These are phyloP conservation scores for Inonotus obliquus DNA, from an alignment of 1,284 basidiomycete genomes.

Conservation along the genomic window DNA sequence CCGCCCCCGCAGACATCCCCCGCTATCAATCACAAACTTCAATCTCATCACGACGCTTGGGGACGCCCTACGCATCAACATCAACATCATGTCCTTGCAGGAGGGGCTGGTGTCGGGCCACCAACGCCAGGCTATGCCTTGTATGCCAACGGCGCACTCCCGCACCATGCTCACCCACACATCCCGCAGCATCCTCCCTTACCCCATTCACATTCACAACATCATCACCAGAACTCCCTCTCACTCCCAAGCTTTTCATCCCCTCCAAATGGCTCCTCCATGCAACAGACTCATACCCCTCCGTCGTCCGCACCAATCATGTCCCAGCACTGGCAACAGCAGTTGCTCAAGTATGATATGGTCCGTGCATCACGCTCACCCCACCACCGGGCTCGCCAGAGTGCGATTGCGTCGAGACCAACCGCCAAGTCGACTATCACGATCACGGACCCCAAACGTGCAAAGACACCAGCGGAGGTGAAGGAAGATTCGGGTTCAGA, in stretches of 20 bases:
- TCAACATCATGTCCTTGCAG: slow-evolving; percentile 51
- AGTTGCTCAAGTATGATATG: slow-evolving; percentile 77
- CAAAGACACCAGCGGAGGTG: slow-evolving; percentile 42
- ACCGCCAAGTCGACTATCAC: slow-evolving; percentile 76
- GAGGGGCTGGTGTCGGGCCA: slow-evolving; percentile 49
- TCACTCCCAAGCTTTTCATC: slow-evolving; percentile 58
- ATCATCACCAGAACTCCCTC: slow-evolving; percentile 73
- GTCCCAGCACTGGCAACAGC: slow-evolving; percentile 74
- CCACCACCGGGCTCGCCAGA: slow-evolving; percentile 75
- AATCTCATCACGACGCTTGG: slow-evolving; percentile 66
- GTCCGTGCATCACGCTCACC: slow-evolving; percentile 71
- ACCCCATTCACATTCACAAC: slow-evolving; percentile 53
- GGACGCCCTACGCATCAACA: slow-evolving; percentile 40
- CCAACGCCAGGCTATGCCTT: slow-evolving; percentile 66
- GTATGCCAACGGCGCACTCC: slow-evolving; percentile 65
- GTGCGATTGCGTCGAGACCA: slow-evolving; percentile 74
- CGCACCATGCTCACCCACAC: slow-evolving; percentile 52
- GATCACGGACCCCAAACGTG: slow-evolving; percentile 75
- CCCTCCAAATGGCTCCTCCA: slow-evolving; percentile 56
- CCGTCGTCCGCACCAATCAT: slow-evolving; percentile 54
- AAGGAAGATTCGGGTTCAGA: slow-evolving; percentile 25
- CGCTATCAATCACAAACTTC: slow-evolving; percentile 68
- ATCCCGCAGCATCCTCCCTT: slow-evolving; percentile 48
- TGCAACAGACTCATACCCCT: slow-evolving; percentile 52
- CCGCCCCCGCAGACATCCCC: slow-evolving; percentile 71